phyloP scores from a whole-genome alignment of 345 rosid genomes.

The Iberis pinnata region DNA sequence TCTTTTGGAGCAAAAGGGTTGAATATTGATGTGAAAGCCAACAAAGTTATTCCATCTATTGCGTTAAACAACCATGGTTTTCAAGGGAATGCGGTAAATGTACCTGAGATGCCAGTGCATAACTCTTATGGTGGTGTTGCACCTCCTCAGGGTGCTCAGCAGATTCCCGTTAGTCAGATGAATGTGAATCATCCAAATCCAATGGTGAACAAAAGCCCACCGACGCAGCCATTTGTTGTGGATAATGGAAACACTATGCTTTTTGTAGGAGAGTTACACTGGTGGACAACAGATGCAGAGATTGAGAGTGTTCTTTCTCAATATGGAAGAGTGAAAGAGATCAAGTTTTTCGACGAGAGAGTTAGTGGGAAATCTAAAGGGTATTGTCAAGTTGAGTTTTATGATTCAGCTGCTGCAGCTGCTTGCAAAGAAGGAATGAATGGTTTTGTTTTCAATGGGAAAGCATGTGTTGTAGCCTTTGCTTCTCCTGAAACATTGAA shows the following conservation, averaged over 20 bases:
- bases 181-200: slow-evolving; percentile 31
- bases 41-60: slow-evolving; percentile 36
- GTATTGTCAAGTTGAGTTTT: slow-evolving; percentile 80
- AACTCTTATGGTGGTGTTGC: slow-evolving; percentile 37
- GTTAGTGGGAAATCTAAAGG: slow-evolving; percentile 92
- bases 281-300: slow-evolving; percentile 95
- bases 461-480: slow-evolving; percentile 79
- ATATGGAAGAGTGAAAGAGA: slow-evolving; percentile 73
- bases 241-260: slow-evolving; percentile 70
- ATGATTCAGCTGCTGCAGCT: slow-evolving; percentile 57
- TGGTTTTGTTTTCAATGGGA: slow-evolving; percentile 60
- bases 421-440: slow-evolving; percentile 84
- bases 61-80: slow-evolving; percentile 42
- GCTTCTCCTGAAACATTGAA: slow-evolving; percentile 76
- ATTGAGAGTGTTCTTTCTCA: slow-evolving; percentile 59
- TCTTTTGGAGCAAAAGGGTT: slow-evolving; percentile 41
- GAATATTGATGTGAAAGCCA: slow-evolving; percentile 39
- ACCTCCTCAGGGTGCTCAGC: slow-evolving; percentile 47
- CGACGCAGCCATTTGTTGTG: slow-evolving; percentile 47
- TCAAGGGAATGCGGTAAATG: slow-evolving; percentile 41
- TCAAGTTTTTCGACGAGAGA: slow-evolving; percentile 78
- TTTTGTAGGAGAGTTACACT: slow-evolving; percentile 73
- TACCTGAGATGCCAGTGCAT: slow-evolving; percentile 39
- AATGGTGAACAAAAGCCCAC: slow-evolving; percentile 55
- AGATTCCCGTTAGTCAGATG: slow-evolving; percentile 49